These are phyloP conservation scores for Gelatoporia subvermispora DNA, from an alignment of 768 basidiomycete genomes.

Conservation along the genomic window DNA sequence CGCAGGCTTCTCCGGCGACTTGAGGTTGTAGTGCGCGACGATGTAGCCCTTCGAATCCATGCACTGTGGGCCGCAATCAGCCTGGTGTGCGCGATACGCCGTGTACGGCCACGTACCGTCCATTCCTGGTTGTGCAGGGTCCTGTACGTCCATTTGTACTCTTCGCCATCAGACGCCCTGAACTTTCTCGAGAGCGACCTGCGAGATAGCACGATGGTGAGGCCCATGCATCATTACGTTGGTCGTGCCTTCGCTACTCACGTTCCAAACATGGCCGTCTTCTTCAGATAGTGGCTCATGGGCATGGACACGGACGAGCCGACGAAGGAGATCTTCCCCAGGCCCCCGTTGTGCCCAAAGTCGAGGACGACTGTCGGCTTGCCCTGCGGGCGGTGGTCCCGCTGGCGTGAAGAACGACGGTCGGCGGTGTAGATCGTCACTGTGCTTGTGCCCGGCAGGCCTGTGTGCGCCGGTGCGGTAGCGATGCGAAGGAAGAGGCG, in stretches of 20 bases:
- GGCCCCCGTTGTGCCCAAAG: conserved; percentile 50
- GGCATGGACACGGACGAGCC: conserved; percentile 41
- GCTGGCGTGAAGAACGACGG: conserved; percentile 55
- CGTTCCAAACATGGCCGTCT: conserved; percentile 62
- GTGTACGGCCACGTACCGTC: conserved; percentile 50
- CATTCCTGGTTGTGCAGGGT: conserved; percentile 61
- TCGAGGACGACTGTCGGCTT: conserved; percentile 55
- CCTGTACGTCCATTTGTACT: conserved; percentile 65
- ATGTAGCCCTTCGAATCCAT: conserved; percentile 47
- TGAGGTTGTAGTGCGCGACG: conserved; percentile 64
- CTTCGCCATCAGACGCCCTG: conserved; percentile 58
- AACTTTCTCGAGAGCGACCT: conserved; percentile 72
- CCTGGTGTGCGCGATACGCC: not conserved
- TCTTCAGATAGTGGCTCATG: conserved; percentile 62
- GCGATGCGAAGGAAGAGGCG: conserved; percentile 64
- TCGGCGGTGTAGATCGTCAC: conserved; percentile 65
- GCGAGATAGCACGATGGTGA: conserved; percentile 4
- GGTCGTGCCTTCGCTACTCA: conserved; percentile 28
- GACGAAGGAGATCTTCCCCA: conserved; percentile 57
- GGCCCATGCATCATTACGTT: not conserved
- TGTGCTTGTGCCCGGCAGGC: conserved; percentile 17
- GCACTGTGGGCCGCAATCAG: conserved; percentile 36
- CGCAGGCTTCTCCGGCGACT: conserved; percentile 46
- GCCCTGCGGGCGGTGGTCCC: conserved; percentile 45
- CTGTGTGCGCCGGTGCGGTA: conserved; percentile 30